Conservation (phyloP, 2,329 filamentous ascomycete species). For the Ophiocordyceps camponoti-rufipedis region DNA sequence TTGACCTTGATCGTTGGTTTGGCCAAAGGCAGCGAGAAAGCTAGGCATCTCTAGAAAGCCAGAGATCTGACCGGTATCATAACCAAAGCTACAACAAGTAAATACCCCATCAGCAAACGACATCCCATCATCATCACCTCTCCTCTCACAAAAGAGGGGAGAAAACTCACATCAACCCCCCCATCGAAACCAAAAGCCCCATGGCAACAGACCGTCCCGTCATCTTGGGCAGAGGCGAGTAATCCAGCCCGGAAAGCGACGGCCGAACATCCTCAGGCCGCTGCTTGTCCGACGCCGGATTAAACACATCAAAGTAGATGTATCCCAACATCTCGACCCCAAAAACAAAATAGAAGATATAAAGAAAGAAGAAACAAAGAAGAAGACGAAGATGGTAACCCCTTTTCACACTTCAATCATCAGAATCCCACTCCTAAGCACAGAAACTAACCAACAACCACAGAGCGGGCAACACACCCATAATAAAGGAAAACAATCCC, state of each 20-base stretch:
- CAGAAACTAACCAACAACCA: too few relatives aligned
- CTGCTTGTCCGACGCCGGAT: conserved; percentile 20
- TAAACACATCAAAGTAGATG: conserved; percentile 23
- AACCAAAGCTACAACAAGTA: conserved; percentile 15
- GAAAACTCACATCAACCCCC: conserved; percentile 20
- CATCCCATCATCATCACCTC: too few relatives aligned
- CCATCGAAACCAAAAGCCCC: conserved; percentile 24
- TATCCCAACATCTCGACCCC: background rate
- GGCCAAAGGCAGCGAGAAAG: conserved; percentile 34
- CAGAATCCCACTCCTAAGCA: too few relatives aligned
- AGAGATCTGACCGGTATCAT: conserved; percentile 38
- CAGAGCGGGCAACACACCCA: too few relatives aligned
- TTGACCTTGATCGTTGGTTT: conserved; percentile 16
- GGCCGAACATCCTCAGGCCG: conserved; percentile 10
- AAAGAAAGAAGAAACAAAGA: too few relatives aligned
- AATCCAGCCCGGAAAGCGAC: conserved; percentile 22
- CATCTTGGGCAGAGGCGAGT: conserved; percentile 22
- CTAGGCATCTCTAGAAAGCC: conserved; percentile 44
- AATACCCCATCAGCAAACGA: background rate
- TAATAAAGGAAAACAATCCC: too few relatives aligned
- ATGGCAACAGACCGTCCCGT: conserved; percentile 18
- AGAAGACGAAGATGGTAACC: too few relatives aligned
- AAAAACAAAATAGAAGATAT: background rate
- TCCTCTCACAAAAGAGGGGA: background rate
- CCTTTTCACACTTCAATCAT: too few relatives aligned